These are phyloP conservation scores for Tanozyma kutaoensis DNA, from an alignment of 805 yeast species.

Conservation along the genomic window DNA sequence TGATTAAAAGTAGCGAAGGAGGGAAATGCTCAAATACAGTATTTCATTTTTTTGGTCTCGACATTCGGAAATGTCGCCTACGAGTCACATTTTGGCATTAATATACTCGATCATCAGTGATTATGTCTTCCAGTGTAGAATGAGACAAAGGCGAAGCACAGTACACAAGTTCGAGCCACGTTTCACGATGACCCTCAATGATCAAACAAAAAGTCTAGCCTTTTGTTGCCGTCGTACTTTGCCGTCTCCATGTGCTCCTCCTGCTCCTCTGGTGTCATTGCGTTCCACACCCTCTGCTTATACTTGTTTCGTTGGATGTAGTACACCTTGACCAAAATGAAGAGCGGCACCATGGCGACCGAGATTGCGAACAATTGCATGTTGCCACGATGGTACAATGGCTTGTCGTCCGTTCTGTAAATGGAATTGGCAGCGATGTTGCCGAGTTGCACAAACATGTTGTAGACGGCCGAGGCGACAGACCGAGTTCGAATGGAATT, in stretches of 20 bases:
- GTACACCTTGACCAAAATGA: conserved; percentile 18
- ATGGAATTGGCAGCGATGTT: conserved; percentile 40
- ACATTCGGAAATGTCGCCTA: too few species aligned
- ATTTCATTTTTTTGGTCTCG: too few species aligned
- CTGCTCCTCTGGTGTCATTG: conserved; percentile 35
- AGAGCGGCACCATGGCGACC: conserved; percentile 13
- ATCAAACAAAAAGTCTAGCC: conserved; percentile 36
- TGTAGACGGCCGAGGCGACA: conserved; percentile 51
- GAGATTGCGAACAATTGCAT: conserved; percentile 19
- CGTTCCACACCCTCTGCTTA: conserved; percentile 37
- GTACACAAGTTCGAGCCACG: too few species aligned
- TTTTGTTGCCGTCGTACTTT: conserved; percentile 40
- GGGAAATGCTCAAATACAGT: too few species aligned
- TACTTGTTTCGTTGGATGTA: conserved; percentile 27
- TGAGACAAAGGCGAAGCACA: too few species aligned
- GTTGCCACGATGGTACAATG: conserved; percentile 50
- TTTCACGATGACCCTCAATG: too few species aligned
- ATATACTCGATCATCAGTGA: too few species aligned
- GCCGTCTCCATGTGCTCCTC: conserved; percentile 31
- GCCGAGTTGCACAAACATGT: conserved; percentile 51
- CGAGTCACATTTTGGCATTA: too few species aligned
- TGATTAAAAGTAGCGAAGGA: too few species aligned
- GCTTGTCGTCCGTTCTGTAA: conserved; percentile 44
- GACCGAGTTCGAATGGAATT: conserved; percentile 53
- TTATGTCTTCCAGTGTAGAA: too few species aligned